Evolutionary conservation across 108 stramenopile genomes (phyloP).

Genomic region (Hondaea fermentalgiana): DNA sequence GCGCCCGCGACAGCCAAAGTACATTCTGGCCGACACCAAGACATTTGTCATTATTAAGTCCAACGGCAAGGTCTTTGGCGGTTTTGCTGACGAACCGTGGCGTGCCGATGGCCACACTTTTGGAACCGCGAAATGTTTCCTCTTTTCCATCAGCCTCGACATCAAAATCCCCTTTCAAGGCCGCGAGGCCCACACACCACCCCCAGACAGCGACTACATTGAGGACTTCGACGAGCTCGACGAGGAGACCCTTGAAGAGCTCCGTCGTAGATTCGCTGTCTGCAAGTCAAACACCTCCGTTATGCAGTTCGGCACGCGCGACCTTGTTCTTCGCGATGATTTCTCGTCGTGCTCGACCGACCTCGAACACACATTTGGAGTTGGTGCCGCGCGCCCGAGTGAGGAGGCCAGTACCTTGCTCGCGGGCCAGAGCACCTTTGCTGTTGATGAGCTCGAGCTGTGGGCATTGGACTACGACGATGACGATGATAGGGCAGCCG

Average conservation of each 20-base stretch:
- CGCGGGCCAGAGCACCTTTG: conserved; percentile 2
- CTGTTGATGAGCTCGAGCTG: conserved; percentile 13
- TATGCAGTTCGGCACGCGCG: conserved; percentile 22
- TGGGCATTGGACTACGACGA: background rate
- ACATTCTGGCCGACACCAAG: background rate
- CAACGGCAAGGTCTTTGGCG: conserved; percentile 24
- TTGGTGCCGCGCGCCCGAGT: background rate
- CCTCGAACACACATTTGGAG: conserved; percentile 24
- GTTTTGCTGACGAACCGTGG: conserved; percentile 22
- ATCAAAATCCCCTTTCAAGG: conserved; percentile 26
- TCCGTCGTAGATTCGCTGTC: background rate
- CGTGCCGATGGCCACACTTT: conserved; percentile 19
- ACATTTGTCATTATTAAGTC: conserved; percentile 17
- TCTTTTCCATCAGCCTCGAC: conserved; percentile 23
- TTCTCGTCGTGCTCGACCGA: conserved; percentile 8
- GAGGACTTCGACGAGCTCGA: background rate
- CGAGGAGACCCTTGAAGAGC: background rate
- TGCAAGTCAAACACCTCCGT: background rate
- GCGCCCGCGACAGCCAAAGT: background rate
- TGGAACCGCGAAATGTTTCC: conserved; percentile 14
- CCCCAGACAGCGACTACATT: background rate
- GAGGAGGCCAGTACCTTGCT: conserved; percentile 8
- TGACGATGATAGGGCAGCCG: no score
- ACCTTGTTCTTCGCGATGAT: conserved; percentile 8
- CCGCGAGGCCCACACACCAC: background rate